A percentile compares a stretch with the other conserved stretches of the same genome.
These are phyloP conservation scores for Russula earlei DNA, from an alignment of 768 basidiomycete species.

Conservation along the genomic window DNA sequence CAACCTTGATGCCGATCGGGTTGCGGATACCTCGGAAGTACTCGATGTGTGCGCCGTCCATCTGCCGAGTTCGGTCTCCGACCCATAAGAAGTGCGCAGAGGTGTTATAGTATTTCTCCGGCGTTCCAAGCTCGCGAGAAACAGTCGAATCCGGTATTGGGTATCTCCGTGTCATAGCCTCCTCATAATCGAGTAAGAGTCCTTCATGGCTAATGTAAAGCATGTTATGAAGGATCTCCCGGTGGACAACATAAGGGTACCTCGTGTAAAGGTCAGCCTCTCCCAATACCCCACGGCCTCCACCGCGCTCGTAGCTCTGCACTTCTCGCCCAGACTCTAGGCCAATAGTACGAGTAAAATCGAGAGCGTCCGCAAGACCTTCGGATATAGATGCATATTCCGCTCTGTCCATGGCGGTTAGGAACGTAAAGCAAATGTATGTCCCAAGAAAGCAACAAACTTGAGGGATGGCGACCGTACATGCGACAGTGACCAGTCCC, in stretches of 20 bases:
- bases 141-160: slow-evolving; percentile 28
- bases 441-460: slow-evolving; percentile 32
- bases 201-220: slow-evolving; percentile 68
- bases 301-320: slow-evolving; percentile 57
- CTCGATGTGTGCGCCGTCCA: slow-evolving; percentile 91
- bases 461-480: slow-evolving; percentile 74
- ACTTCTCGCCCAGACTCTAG: slow-evolving; percentile 42
- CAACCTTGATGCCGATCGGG: slow-evolving; percentile 94
- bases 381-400: slow-evolving; percentile 84
- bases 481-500: slow-evolving; percentile 86
- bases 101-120: slow-evolving; percentile 66
- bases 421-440: neutral
- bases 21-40: slow-evolving; percentile 89
- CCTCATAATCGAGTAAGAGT: slow-evolving; percentile 85
- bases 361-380: slow-evolving; percentile 81
- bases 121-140: slow-evolving; percentile 3
- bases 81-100: slow-evolving; percentile 97
- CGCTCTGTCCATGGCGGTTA: slow-evolving; percentile 31
- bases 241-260: slow-evolving; percentile 27
- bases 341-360: slow-evolving; percentile 87
- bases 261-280: slow-evolving; percentile 94
- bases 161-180: slow-evolving; percentile 75
- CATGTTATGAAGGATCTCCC: neutral
- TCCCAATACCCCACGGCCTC: slow-evolving; percentile 59
- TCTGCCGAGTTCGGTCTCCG: slow-evolving; percentile 88